Evolutionary conservation across 2,329 filamentous ascomycete genomes (phyloP), one percentile per base, ranked within the genome.

Genomic region (Blumeriella jaapii): DNA sequence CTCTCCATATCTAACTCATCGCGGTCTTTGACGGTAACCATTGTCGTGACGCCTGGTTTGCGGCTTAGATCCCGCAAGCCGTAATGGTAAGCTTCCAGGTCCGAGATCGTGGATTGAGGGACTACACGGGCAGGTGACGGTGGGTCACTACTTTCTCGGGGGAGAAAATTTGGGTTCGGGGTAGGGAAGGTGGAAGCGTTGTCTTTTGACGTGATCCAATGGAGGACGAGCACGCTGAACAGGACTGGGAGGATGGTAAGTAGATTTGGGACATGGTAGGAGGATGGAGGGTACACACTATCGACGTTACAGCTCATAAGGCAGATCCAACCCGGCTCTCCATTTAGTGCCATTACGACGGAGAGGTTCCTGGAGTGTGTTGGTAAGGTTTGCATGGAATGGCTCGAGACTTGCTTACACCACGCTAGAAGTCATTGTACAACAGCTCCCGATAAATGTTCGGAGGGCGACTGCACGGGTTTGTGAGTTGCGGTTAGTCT

Each of bases 261-360:
- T n/a, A n/a, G n/a, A n/a, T n/a, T n/a, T n/a, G n/a, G n/a, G n/a
- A n/a, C n/a, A n/a, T n/a, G n/a, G n/a, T n/a, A n/a, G 11, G 12
- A 39, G 18, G 16, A 57, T 63, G 49, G 54, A n/a, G n/a, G n/a
- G n/a, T n/a, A n/a, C n/a, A n/a, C n/a, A 74, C 72, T 67, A 50
- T 79, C 74, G 42, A 65, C 63, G 48, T 78, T 78, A 50, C 74
- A 80, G 48, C 71, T 73, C 59, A 76, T 72, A 3, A 79, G 61
- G 45, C 73, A 79, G 2, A 79, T 64, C 73, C 74, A 79, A 3
- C 68, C 74, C 2, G 69, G 72, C 49, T 78, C 74, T 9, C 74
- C 74, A 15, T 71, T 56, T 2, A 78, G 61, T 1, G 62, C 62
- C 61, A 74, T 68, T 1, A 78, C 55, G 0, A 78, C 63, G 3